Conservation (phyloP, 2,329 filamentous ascomycete genomes). For the Diplodia seriata region DNA sequence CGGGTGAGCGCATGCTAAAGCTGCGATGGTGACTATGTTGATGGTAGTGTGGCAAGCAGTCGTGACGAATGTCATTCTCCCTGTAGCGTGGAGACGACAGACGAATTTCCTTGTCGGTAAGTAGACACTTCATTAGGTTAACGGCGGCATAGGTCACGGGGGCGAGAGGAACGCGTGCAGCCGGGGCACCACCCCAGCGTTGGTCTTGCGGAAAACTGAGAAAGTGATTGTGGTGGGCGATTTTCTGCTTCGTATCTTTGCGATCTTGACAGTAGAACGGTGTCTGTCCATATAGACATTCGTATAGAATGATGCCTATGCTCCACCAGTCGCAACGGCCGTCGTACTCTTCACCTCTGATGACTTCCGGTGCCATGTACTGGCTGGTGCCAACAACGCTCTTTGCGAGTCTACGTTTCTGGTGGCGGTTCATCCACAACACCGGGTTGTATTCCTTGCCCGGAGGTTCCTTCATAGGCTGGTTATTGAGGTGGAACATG, state of each 20-base stretch:
- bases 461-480: slow-evolving; percentile 34
- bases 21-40: slow-evolving; percentile 19
- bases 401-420: slow-evolving; percentile 74
- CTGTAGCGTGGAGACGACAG: slow-evolving; percentile 79
- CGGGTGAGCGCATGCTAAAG: slow-evolving; percentile 20
- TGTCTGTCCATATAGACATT: slow-evolving; percentile 91
- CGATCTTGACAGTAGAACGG: slow-evolving; percentile 86
- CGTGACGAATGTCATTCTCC: slow-evolving; percentile 62
- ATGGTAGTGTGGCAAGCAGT: slow-evolving; percentile 18
- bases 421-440: slow-evolving; percentile 53
- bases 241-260: slow-evolving; percentile 84
- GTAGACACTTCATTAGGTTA: slow-evolving; percentile 75
- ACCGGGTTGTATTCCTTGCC: slow-evolving; percentile 34
- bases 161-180: slow-evolving; percentile 47
- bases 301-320: slow-evolving; percentile 90
- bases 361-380: slow-evolving; percentile 97
- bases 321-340: slow-evolving; percentile 98
- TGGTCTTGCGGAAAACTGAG: slow-evolving; percentile 72
- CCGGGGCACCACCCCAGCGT: slow-evolving; percentile 61
- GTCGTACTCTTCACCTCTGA: slow-evolving; percentile 82
- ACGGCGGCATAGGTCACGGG: slow-evolving; percentile 73
- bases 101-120: slow-evolving; percentile 76
- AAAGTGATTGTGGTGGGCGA: slow-evolving; percentile 74
- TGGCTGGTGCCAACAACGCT: slow-evolving; percentile 95
- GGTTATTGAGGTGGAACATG: slow-evolving; percentile 10